phyloP scores from a whole-genome alignment of 1,284 basidiomycete species.

The Sanguinoderma infundibulare region DNA sequence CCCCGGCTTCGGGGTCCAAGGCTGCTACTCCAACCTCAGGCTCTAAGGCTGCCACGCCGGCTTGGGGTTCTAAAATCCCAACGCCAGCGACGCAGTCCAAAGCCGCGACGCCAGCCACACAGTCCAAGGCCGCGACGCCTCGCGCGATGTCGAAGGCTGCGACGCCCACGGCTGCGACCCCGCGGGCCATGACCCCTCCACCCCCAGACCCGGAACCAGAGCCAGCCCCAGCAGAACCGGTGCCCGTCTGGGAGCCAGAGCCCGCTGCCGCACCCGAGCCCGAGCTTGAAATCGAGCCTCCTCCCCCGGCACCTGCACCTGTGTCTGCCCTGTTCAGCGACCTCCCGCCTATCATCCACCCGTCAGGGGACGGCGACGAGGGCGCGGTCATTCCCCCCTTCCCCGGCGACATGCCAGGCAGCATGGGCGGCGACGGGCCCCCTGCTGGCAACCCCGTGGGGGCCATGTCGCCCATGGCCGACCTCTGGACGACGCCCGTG shows the following conservation, averaged over 20 bases:
- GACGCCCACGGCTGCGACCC: constrained; percentile 23
- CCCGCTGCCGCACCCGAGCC: constrained; percentile 1
- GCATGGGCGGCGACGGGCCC: not conserved
- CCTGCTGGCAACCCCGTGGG: constrained; percentile 8
- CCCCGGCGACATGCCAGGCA: constrained; percentile 11
- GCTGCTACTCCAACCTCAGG: constrained; percentile 22
- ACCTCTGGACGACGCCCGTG: constrained; percentile 23
- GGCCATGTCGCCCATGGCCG: constrained; percentile 26
- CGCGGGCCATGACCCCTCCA: constrained; percentile 16
- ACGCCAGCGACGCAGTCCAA: constrained; percentile 28
- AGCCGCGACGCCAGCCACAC: constrained; percentile 22
- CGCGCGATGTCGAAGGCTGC: constrained; percentile 28
- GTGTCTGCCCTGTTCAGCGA: constrained; percentile 9
- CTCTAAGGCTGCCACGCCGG: constrained; percentile 27
- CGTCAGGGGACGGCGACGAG: constrained; percentile 1
- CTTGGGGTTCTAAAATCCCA: constrained; percentile 22
- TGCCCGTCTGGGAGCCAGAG: not conserved
- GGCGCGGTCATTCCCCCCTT: constrained; percentile 15
- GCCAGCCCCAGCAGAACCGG: constrained; percentile 1
- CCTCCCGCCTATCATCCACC: constrained; percentile 10
- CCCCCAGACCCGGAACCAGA: constrained; percentile 12
- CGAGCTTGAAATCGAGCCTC: not conserved
- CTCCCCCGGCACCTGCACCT: not conserved
- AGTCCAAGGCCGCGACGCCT: constrained; percentile 30
- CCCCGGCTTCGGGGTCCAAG: constrained; percentile 28